Percentiles rank a stretch among this genome's conserved stretches.
These are phyloP conservation scores for Fusarium anthophilum DNA, from an alignment of 2,329 filamentous ascomycete species.

Conservation along the genomic window DNA sequence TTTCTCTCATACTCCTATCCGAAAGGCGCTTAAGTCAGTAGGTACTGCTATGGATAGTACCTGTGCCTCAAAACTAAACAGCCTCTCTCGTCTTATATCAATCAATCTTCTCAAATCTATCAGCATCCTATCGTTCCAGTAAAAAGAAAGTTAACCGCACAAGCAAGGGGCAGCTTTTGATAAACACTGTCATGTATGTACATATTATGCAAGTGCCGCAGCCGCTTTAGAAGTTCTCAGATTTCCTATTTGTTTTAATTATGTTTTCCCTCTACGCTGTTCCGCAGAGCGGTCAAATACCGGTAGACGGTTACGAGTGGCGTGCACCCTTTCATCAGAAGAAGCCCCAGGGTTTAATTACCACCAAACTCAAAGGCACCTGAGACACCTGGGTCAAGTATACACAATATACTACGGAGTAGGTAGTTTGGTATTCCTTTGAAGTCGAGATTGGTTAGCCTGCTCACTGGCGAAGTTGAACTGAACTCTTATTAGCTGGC, in stretches of 20 bases:
- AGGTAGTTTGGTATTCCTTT: neutral
- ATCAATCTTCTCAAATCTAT: neutral
- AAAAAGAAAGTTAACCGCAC: neutral
- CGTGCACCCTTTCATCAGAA: constrained; percentile 7
- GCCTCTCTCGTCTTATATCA: neutral
- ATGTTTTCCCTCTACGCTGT: neutral
- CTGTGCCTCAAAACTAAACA: neutral
- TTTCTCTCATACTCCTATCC: neutral
- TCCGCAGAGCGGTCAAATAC: constrained; percentile 16
- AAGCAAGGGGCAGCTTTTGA: neutral
- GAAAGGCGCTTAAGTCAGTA: neutral
- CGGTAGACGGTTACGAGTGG: constrained; percentile 1
- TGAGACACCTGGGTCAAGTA: neutral
- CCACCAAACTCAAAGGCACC: neutral
- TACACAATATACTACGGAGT: neutral
- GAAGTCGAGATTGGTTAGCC: neutral
- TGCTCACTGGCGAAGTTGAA: neutral
- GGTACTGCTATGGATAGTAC: neutral
- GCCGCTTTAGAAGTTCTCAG: neutral
- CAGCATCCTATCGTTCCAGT: neutral
- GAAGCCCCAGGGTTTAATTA: neutral
- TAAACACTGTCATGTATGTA: neutral
- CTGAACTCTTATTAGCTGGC: neutral
- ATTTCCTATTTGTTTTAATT: neutral
- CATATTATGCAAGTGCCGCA: constrained; percentile 4